Conservation (phyloP, 345 rosid genomes). For the Litchi chinensis region DNA sequence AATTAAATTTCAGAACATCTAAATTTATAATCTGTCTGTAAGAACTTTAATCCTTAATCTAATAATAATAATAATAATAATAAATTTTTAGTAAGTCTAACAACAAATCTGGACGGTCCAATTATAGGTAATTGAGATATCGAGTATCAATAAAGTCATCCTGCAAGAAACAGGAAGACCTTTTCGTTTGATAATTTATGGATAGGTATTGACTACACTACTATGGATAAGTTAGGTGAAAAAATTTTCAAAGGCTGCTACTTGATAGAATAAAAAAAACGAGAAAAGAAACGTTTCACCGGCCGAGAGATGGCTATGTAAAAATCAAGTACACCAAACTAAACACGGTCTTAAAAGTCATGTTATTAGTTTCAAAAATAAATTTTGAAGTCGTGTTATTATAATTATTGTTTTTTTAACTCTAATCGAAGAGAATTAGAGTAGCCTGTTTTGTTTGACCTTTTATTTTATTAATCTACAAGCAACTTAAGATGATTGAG, state of each 20-base stretch:
- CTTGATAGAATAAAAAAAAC: background rate
- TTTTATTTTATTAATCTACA: constrained; percentile 14
- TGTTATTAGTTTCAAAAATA: background rate
- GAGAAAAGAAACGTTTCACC: constrained; percentile 14
- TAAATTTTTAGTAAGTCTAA: background rate
- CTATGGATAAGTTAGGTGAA: background rate
- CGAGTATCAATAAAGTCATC: too few relatives aligned
- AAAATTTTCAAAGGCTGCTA: background rate
- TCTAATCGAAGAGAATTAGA: constrained; percentile 2
- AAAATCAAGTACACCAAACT: background rate
- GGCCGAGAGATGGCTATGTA: constrained; percentile 6
- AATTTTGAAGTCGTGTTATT: background rate
- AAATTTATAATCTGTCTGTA: too few relatives aligned
- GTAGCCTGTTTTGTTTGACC: constrained; percentile 37
- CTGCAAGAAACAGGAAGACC: too few relatives aligned
- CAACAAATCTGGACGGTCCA: background rate
- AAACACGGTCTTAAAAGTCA: background rate
- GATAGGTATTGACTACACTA: background rate
- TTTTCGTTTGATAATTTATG: background rate
- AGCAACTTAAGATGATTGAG: constrained; percentile 45
- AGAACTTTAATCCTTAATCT: background rate
- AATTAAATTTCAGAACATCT: too few relatives aligned
- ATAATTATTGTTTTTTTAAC: background rate
- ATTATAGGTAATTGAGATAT: background rate
- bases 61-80: background rate